These are phyloP conservation scores for Phytophthora colocasiae DNA, from an alignment of 352 stramenopile species.

Conservation along the genomic window DNA sequence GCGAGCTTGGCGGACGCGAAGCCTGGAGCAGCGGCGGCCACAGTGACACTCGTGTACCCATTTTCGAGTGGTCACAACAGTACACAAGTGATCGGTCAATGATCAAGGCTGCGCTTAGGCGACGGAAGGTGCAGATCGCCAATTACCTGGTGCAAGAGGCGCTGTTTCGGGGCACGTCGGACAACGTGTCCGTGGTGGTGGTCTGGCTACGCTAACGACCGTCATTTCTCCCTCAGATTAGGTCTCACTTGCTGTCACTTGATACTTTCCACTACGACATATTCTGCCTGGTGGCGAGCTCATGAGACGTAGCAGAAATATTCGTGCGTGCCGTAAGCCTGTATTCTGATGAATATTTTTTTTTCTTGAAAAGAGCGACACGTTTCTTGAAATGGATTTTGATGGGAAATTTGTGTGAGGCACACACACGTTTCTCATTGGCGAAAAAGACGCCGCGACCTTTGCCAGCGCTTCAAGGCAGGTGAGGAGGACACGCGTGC, in stretches of 20 bases:
- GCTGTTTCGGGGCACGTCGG: slow-evolving; percentile 87
- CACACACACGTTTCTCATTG: slow-evolving; percentile 10
- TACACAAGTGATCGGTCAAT: slow-evolving; percentile 90
- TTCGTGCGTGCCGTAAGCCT: slow-evolving; percentile 34
- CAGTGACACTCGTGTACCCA: slow-evolving; percentile 84
- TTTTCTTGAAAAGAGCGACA: slow-evolving; percentile 8
- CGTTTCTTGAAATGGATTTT: slow-evolving; percentile 28
- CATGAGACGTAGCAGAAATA: slow-evolving; percentile 14
- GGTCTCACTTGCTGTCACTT: not conserved
- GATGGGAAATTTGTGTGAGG: slow-evolving; percentile 6
- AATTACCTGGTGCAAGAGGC: slow-evolving; percentile 93
- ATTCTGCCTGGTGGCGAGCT: too few relatives aligned
- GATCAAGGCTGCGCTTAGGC: slow-evolving; percentile 89
- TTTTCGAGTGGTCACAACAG: slow-evolving; percentile 92
- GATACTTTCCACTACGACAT: not conserved
- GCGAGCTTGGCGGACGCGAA: slow-evolving; percentile 80
- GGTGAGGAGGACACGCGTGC: slow-evolving; percentile 10
- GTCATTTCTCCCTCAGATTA: not conserved
- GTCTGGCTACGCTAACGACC: slow-evolving; percentile 81
- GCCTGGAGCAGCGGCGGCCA: slow-evolving; percentile 82
- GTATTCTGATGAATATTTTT: slow-evolving; percentile 13
- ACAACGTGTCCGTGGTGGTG: slow-evolving; percentile 93
- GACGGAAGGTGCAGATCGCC: slow-evolving; percentile 91
- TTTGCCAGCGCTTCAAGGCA: slow-evolving; percentile 9
- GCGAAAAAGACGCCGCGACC: slow-evolving; percentile 14